phyloP scores from a whole-genome alignment of 1,284 basidiomycete genomes.

The Leccinum pachyderme region DNA sequence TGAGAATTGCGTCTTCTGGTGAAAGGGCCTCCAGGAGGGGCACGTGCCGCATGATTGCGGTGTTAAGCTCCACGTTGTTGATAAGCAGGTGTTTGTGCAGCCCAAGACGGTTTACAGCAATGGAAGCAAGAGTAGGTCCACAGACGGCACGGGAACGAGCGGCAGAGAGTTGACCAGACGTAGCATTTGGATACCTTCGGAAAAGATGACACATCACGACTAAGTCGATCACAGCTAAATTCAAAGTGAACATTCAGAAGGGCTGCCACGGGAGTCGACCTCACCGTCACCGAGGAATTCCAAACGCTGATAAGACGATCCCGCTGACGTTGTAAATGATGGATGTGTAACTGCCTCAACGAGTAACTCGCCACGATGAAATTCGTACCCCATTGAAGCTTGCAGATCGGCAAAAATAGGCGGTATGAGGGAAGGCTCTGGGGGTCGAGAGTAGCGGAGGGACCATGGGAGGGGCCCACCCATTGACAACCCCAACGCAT shows the following conservation, averaged over 20 bases:
- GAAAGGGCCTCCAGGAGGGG: constrained; percentile 55
- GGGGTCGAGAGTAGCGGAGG: constrained; percentile 44
- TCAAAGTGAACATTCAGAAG: constrained; percentile 12
- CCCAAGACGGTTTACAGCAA: constrained; percentile 62
- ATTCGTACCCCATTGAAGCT: constrained; percentile 65
- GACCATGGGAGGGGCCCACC: constrained; percentile 67
- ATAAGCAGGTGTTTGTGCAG: constrained; percentile 72
- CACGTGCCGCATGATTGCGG: constrained; percentile 59
- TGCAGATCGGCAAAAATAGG: constrained; percentile 58
- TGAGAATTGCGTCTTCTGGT: constrained; percentile 58
- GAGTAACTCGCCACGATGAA: constrained; percentile 60
- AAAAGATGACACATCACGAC: constrained; percentile 74
- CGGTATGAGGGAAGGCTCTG: constrained; percentile 37
- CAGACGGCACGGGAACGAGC: constrained; percentile 74
- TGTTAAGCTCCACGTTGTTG: constrained; percentile 66
- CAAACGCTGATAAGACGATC: constrained; percentile 74
- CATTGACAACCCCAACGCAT: constrained; percentile 63
- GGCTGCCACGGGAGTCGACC: constrained; percentile 17
- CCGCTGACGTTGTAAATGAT: constrained; percentile 57
- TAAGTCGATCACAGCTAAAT: constrained; percentile 70
- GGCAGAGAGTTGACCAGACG: constrained; percentile 71
- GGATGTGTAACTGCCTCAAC: constrained; percentile 81
- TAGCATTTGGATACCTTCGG: constrained; percentile 63
- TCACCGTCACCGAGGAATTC: constrained; percentile 86
- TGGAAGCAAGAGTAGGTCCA: constrained; percentile 63